phyloP scores from a whole-genome alignment of 345 rosid genomes.

The Acer negundo region DNA sequence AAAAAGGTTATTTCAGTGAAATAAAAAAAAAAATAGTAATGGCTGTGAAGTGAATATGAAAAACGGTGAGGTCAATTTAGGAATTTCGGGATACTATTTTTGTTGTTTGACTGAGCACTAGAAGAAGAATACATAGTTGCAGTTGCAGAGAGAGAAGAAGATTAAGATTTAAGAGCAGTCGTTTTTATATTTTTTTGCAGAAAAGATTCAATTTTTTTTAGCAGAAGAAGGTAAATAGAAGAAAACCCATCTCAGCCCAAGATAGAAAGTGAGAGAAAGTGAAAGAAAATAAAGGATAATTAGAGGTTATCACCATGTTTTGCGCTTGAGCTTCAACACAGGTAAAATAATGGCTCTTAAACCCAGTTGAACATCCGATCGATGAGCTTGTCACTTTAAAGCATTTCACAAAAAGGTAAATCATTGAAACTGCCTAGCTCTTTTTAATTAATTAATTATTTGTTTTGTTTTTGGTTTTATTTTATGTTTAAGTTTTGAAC shows the following conservation, averaged over 20 bases:
- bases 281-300: constrained; percentile 2
- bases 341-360: constrained; percentile 10
- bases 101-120: constrained; percentile 3
- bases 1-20: background rate
- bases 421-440: background rate
- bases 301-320: background rate
- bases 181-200: background rate
- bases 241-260: background rate
- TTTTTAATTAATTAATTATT: too few species aligned
- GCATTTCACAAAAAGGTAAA: constrained; percentile 16
- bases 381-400: background rate
- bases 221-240: background rate
- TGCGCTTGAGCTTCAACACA: background rate
- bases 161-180: background rate
- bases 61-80: background rate
- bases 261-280: constrained; percentile 5
- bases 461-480: background rate
- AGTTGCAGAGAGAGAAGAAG: background rate
- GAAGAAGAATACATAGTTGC: background rate
- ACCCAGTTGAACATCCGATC: constrained; percentile 1
- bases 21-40: background rate
- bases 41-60: background rate
- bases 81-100: background rate
- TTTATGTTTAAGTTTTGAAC: background rate
- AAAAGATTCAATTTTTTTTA: background rate